A percentile compares a stretch with the other conserved stretches of the same genome.
phyloP scores from a whole-genome alignment of 495 filamentous ascomycete genomes.

The Clavariopsis aquatica region DNA sequence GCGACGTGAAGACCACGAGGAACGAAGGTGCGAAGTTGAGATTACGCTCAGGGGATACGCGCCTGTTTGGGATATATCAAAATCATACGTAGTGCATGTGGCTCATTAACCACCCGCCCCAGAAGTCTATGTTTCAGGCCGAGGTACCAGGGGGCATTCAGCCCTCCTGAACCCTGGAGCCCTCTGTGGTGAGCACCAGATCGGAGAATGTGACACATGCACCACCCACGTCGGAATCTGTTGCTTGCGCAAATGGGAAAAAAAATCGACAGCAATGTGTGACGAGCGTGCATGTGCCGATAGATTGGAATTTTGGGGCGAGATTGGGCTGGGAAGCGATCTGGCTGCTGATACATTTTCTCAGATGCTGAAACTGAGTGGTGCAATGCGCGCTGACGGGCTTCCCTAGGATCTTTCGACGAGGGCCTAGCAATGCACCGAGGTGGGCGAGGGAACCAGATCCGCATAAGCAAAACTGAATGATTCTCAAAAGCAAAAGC shows the following conservation, averaged over 20 bases:
- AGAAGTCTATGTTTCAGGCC: not conserved
- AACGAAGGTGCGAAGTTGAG: not conserved
- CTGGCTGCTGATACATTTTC: not conserved
- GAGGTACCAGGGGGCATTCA: not conserved
- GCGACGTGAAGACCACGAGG: not conserved
- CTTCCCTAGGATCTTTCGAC: not conserved
- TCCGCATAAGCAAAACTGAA: not conserved
- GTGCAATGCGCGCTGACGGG: not conserved
- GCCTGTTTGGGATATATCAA: too few relatives aligned
- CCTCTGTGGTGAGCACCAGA: not conserved
- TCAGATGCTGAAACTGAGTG: not conserved
- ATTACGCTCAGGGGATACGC: not conserved
- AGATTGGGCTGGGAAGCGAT: not conserved
- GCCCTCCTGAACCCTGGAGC: not conserved
- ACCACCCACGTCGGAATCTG: not conserved
- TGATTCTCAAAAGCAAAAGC: too few relatives aligned
- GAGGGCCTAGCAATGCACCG: not conserved
- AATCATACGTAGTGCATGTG: not conserved
- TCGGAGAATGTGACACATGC: not conserved
- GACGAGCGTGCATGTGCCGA: not conserved
- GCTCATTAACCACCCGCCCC: not conserved
- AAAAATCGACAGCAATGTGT: not conserved
- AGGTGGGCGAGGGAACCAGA: not conserved
- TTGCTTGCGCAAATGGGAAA: not conserved
- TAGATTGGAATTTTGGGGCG: not conserved